Percentiles rank a stretch among this genome's conserved stretches.
Evolutionary conservation across 805 yeast species (phyloP).

Genomic region (Candida pseudofarinosa): DNA sequence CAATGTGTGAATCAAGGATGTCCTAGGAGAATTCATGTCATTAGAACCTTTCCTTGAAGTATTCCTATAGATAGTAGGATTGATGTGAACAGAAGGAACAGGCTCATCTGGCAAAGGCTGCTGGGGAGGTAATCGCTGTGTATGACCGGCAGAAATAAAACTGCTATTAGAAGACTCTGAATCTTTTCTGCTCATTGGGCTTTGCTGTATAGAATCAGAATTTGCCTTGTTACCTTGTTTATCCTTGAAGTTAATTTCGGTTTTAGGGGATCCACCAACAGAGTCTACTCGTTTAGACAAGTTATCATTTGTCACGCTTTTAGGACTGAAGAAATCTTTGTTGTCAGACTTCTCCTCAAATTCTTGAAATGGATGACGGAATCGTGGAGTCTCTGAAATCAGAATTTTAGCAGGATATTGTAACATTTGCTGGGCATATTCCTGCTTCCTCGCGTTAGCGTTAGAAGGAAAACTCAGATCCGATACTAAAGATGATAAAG

Average conservation of each 20-base stretch:
- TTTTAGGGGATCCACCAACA: background rate
- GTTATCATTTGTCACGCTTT: background rate
- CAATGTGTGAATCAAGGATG: conserved; percentile 38
- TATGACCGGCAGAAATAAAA: conserved; percentile 25
- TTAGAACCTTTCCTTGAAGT: conserved; percentile 34
- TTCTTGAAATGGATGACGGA: conserved; percentile 71
- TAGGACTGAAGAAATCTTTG: background rate
- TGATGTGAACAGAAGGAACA: conserved; percentile 39
- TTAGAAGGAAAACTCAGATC: conserved; percentile 4
- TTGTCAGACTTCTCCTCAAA: conserved; percentile 2
- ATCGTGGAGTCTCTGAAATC: conserved; percentile 45
- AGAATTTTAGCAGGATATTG: conserved; percentile 6
- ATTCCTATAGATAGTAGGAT: conserved; percentile 30
- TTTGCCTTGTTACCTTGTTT: conserved; percentile 10
- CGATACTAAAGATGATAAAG: conserved; percentile 9
- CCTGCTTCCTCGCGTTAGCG: background rate
- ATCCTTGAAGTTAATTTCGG: background rate
- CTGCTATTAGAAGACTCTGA: conserved; percentile 19
- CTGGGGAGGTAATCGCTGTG: conserved; percentile 52
- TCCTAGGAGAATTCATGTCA: conserved; percentile 36
- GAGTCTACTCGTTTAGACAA: background rate
- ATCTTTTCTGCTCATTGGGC: conserved; percentile 15
- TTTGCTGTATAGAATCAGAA: conserved; percentile 22
- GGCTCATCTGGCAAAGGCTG: conserved; percentile 55
- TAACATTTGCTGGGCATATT: conserved; percentile 9